These are phyloP conservation scores for Obelidium mucronatum DNA, from an alignment of 192 early-diverging fungal genomes.

Conservation along the genomic window DNA sequence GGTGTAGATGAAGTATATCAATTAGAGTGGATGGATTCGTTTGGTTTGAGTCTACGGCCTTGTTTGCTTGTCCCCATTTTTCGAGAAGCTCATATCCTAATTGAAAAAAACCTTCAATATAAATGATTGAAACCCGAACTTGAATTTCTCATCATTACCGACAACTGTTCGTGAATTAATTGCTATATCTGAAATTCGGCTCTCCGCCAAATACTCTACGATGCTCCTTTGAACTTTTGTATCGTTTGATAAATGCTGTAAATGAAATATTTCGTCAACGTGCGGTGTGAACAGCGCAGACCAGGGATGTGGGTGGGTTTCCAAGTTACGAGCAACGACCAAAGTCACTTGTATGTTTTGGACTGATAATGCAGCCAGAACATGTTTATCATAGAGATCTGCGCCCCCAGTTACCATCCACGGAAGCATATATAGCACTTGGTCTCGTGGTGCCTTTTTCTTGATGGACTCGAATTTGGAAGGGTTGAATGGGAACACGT, in stretches of 20 bases:
- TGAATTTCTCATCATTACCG: neutral
- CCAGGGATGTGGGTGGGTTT: constrained; percentile 37
- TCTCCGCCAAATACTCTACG: constrained; percentile 41
- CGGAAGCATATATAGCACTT: constrained; percentile 42
- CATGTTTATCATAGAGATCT: constrained; percentile 43
- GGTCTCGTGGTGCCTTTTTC: neutral
- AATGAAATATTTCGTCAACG: constrained; percentile 39
- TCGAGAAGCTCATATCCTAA: constrained; percentile 19
- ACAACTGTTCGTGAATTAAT: constrained; percentile 30
- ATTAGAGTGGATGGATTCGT: constrained; percentile 1
- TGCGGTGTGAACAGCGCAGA: constrained; percentile 17
- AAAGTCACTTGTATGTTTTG: constrained; percentile 18
- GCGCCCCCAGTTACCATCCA: constrained; percentile 53
- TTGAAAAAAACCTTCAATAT: constrained; percentile 41
- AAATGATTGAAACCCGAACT: neutral
- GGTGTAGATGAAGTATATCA: constrained; percentile 43
- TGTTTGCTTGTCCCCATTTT: neutral
- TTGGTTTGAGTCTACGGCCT: neutral
- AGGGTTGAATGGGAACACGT: constrained; percentile 36
- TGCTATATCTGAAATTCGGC: neutral
- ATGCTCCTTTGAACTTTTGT: constrained; percentile 10
- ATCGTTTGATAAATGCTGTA: constrained; percentile 46
- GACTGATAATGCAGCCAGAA: constrained; percentile 26
- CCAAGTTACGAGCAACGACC: constrained; percentile 28
- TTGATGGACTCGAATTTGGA: neutral